Evolutionary conservation across 1,284 basidiomycete genomes (phyloP), one percentile per base, ranked within the genome.

Genomic region (Volvariella volvacea): DNA sequence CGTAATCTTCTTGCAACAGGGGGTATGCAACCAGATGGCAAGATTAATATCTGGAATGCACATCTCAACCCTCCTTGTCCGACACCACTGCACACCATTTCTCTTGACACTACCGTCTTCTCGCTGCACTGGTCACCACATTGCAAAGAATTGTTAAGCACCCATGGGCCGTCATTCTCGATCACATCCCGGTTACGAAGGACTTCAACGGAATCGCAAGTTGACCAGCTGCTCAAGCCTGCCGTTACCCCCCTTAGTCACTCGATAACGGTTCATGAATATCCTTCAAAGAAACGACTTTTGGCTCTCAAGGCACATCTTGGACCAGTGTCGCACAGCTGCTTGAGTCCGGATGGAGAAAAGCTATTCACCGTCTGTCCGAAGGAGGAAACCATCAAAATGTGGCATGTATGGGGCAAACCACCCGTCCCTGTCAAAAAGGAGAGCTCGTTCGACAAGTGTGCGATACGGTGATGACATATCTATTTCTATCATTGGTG

Each of bases 61-160:
- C 52, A 42, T 42, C 53, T 40, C 41, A 52, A 34, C 19, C 55
- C 36, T 30, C 52, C 47, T 17, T 49, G 54, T 4, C 60, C 61
- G 8, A 49, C 55, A 22, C 64, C 66, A 3, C 42, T 61, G 10
- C 50, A 60, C n/a, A 62, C 58, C 2, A 53, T 68, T 22, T 49
- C 62, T 3, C 52, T 69, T 16, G 60, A 67, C 48, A 66, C 65
- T 9, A 55, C 63, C 15, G 58, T 68, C 1, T 50, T 62, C 16
- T 67, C 67, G 9, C 52, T 70, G 3, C 64, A 65, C 25, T 68
- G 66, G 65, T 68, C 67, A 8, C 64, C 67, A 6, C 65, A 66
- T 46, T 67, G 64, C 52, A 68, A 68, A 48, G 66, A 69, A 48
- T 56, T 70, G 2, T 54, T 68, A 14, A 68, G 65, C 49, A 66